Conservation (phyloP, 176 grass and related monocot species). For the Aegilops tauschii region DNA sequence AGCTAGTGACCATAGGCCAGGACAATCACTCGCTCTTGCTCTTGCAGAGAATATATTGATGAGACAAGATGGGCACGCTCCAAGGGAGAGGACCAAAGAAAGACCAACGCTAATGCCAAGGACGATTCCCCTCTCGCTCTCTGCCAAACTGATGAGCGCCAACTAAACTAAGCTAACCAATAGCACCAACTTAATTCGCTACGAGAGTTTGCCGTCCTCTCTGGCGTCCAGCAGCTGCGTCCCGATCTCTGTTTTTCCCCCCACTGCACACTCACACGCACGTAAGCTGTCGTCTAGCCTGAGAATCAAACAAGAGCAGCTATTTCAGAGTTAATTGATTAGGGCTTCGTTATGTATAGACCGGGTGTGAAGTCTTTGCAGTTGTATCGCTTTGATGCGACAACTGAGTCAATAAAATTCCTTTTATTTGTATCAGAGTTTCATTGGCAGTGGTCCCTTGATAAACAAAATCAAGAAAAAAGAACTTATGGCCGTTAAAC, state of each 20-base stretch:
- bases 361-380: background rate
- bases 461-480: too few species aligned
- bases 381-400: background rate
- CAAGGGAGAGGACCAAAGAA: constrained; percentile 1
- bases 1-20: background rate
- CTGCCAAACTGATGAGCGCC: background rate
- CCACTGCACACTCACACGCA: background rate
- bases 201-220: background rate
- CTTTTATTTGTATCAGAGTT: background rate
- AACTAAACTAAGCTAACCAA: background rate
- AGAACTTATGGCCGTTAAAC: too few species aligned
- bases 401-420: background rate
- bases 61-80: background rate
- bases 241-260: background rate
- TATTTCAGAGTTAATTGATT: background rate
- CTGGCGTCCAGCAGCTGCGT: background rate
- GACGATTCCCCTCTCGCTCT: background rate
- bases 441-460: background rate
- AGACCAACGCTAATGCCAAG: constrained; percentile 8
- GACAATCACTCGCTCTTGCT: background rate
- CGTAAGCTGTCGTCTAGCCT: background rate
- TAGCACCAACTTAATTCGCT: background rate
- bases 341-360: too few species aligned
- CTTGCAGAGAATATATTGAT: background rate
- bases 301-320: background rate